Evolutionary conservation across 176 grass and related monocot genomes (phyloP).

Genomic region (Cenchrus americanus): DNA sequence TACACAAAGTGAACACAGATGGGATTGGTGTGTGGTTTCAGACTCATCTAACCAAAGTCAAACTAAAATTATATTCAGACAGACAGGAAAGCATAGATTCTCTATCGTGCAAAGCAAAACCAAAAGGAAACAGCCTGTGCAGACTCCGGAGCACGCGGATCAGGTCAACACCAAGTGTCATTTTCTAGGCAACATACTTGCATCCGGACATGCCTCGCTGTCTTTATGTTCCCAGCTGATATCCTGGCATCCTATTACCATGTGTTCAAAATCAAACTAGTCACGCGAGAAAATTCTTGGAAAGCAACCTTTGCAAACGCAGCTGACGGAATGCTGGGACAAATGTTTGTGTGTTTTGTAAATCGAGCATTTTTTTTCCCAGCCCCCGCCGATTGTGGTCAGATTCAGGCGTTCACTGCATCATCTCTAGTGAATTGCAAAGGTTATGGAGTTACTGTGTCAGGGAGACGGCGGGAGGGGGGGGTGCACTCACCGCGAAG

Average conservation of each 20-base stretch:
- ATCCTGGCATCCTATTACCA: background rate
- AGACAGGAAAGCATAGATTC: background rate
- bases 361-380: background rate
- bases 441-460: background rate
- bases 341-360: background rate
- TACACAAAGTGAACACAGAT: conserved; percentile 18
- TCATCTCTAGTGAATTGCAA: background rate
- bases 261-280: background rate
- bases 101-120: background rate
- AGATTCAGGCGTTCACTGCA: background rate
- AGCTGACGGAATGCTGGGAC: background rate
- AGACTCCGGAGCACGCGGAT: background rate
- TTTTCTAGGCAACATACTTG: background rate
- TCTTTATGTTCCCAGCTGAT: background rate
- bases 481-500: conserved; percentile 45
- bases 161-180: background rate
- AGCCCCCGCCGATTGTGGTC: background rate
- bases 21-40: background rate
- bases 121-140: background rate
- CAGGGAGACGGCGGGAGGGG: background rate
- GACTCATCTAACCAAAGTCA: conserved; percentile 10
- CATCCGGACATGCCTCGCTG: background rate
- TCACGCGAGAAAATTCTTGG: background rate
- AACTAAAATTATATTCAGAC: background rate
- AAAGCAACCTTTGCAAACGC: background rate